Conservation (phyloP, 148 eudicot species). For the Polygonum aviculare region DNA sequence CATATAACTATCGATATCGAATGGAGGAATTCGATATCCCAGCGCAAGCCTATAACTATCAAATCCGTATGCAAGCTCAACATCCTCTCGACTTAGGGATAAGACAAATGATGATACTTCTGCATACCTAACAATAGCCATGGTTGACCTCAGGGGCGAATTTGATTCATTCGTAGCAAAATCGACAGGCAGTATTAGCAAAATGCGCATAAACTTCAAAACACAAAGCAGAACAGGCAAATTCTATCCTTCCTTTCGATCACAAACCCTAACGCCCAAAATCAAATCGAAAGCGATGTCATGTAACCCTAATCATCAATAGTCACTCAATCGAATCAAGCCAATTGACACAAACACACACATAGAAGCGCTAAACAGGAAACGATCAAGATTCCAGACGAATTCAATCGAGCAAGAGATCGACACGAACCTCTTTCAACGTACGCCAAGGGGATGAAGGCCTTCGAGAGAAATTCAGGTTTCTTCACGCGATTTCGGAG, state of each 20-base stretch:
- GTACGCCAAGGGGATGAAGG: neutral
- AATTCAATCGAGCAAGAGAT: neutral
- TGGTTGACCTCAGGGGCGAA: neutral
- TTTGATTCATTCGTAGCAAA: neutral
- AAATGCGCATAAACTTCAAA: neutral
- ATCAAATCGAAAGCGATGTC: neutral
- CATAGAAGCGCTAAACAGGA: neutral
- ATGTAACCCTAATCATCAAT: neutral
- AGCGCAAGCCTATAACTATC: too few species aligned
- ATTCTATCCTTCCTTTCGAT: neutral
- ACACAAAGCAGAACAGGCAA: neutral
- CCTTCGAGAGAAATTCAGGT: neutral
- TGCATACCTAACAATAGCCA: neutral
- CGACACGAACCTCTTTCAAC: conserved; percentile 1
- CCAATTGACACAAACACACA: neutral
- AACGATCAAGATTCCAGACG: neutral
- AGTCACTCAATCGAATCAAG: neutral
- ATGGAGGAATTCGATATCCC: too few species aligned
- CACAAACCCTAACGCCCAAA: neutral
- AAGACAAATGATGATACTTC: too few species aligned
- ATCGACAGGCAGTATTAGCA: neutral
- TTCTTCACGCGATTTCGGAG: neutral
- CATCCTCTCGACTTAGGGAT: neutral
- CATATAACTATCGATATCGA: neutral
- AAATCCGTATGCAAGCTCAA: neutral